These are phyloP conservation scores for Eucalyptus dawsonii DNA, from an alignment of 345 rosid species.

Conservation along the genomic window DNA sequence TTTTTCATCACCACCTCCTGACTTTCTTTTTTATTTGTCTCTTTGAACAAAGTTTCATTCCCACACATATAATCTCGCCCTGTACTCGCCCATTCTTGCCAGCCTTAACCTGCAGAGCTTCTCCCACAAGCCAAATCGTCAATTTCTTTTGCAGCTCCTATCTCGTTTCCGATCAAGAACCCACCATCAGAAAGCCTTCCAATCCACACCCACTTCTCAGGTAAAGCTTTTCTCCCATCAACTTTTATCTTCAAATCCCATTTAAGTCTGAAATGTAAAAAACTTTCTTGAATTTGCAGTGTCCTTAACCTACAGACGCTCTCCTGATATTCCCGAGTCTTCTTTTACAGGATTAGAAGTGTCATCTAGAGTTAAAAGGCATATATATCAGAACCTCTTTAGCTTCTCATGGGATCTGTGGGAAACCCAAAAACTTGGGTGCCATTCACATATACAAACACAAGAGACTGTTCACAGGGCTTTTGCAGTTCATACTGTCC, in stretches of 20 bases:
- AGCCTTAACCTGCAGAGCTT: not conserved
- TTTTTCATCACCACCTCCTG: not conserved
- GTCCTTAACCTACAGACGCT: not conserved
- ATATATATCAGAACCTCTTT: not conserved
- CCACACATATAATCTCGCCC: not conserved
- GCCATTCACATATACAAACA: constrained; percentile 27
- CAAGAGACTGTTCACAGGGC: constrained; percentile 68
- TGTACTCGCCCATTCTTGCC: not conserved
- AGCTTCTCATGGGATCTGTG: constrained; percentile 12
- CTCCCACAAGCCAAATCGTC: not conserved
- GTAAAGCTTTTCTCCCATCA: not conserved
- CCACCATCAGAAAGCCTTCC: not conserved
- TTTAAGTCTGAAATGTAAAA: not conserved
- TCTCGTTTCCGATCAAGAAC: not conserved
- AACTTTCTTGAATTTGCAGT: not conserved
- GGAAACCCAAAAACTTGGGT: constrained; percentile 32
- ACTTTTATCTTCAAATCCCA: not conserved
- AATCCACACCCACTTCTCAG: not conserved
- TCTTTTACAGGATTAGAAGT: not conserved
- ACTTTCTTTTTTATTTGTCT: not conserved
- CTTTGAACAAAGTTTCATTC: not conserved
- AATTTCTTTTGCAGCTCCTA: not conserved
- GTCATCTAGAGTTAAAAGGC: not conserved
- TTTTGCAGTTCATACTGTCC: constrained; percentile 69
- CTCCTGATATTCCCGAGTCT: not conserved